Conservation (phyloP, 2,329 filamentous ascomycete species). For the Plenodomus biglobosus region DNA sequence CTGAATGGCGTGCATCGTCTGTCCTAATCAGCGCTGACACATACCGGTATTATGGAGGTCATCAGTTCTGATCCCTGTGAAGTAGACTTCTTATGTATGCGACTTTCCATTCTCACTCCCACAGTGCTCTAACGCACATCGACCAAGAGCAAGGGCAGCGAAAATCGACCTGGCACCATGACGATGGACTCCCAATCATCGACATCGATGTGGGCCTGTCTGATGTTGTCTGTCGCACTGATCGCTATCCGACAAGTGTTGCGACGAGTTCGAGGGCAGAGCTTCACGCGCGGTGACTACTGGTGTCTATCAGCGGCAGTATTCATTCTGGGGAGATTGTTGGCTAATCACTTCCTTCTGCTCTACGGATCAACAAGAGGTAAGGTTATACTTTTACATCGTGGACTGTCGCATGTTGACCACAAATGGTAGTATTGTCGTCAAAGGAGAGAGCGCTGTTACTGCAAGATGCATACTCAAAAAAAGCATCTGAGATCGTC, state of each 20-base stretch:
- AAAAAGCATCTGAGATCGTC: conserved; percentile 1
- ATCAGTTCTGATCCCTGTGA: neutral
- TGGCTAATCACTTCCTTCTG: conserved; percentile 16
- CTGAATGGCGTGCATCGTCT: neutral
- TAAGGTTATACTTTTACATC: neutral
- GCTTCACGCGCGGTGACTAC: conserved; percentile 16
- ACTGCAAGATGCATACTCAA: conserved; percentile 1
- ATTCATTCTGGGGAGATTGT: conserved; percentile 13
- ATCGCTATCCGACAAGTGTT: conserved; percentile 13
- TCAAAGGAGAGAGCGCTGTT: conserved; percentile 9
- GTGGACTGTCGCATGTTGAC: neutral
- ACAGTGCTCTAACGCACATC: neutral
- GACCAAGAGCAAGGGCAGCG: neutral
- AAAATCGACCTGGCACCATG: neutral
- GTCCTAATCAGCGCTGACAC: neutral
- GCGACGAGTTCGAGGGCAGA: conserved; percentile 14
- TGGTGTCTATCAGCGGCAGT: conserved; percentile 18
- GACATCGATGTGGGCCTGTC: conserved; percentile 16
- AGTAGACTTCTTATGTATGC: neutral
- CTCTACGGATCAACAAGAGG: conserved; percentile 20
- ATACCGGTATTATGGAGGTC: neutral
- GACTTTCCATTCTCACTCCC: neutral
- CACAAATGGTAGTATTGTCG: conserved; percentile 7
- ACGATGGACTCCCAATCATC: conserved; percentile 5
- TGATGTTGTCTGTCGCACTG: conserved; percentile 15